A percentile compares a stretch with the other conserved stretches of the same genome.
Evolutionary conservation across 768 basidiomycete species (phyloP).

Genomic region (Mycena galericulata): DNA sequence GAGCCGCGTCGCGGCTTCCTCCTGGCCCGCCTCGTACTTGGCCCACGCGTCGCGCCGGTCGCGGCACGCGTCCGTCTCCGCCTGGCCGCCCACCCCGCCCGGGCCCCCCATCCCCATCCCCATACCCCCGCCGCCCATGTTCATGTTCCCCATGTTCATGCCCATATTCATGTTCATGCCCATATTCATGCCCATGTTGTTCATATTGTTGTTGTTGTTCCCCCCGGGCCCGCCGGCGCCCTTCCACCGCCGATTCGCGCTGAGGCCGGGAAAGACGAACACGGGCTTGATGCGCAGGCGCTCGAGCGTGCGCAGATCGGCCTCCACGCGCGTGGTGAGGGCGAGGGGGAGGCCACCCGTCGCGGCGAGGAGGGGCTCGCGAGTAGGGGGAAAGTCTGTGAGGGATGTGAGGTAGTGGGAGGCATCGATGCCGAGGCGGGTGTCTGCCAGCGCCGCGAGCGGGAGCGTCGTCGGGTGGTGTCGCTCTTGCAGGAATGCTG

Average conservation of each 20-base stretch:
- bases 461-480: constrained; percentile 88
- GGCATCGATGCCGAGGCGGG: constrained; percentile 97
- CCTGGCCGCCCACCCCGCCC: background rate
- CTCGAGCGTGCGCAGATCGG: constrained; percentile 91
- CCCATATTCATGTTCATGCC: background rate
- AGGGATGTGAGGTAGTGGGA: constrained; percentile 88
- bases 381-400: constrained; percentile 78
- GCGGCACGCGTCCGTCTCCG: constrained; percentile 72
- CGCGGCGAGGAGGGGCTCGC: constrained; percentile 93
- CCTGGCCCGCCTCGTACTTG: constrained; percentile 92
- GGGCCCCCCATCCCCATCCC: background rate
- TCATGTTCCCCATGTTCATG: background rate
- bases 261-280: constrained; percentile 95
- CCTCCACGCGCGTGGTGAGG: constrained; percentile 88
- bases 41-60: constrained; percentile 91
- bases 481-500: constrained; percentile 89
- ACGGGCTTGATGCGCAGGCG: constrained; percentile 95
- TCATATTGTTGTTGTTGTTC: background rate
- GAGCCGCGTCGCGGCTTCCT: constrained; percentile 87
- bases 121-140: background rate
- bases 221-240: constrained; percentile 48
- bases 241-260: constrained; percentile 81
- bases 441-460: constrained; percentile 85
- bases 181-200: background rate
- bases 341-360: constrained; percentile 95